Evolutionary conservation across 23 red algal genomes (phyloP), one percentile per base, ranked within the genome.

Genomic region (Gracilaria gracilis): DNA sequence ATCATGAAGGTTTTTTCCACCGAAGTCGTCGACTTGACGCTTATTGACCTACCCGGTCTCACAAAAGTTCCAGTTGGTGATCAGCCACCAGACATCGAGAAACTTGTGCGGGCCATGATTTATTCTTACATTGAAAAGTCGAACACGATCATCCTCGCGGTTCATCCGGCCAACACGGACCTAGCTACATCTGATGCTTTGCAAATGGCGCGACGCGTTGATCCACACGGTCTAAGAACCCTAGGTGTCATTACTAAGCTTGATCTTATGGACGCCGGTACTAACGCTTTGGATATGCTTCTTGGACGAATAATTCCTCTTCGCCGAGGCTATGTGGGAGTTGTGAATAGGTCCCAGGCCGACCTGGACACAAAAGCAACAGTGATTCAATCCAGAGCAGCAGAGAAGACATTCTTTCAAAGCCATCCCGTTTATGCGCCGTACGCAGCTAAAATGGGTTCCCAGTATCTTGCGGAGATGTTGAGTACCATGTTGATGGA

Each of bases 1-100:
- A 99, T 93, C 46, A 85, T 98, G 88, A 90, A 92, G 50, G 93
- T 99, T 21, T 99, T 93, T 74, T 99, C 97, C 20, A 93, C 86
- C 21, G 81, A 99, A 64, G 97, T 96, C 38, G 92, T 96, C 9
- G 91, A 99, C 94, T 80, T 99, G 33, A 99, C 97, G 3, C 80
- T 99, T 19, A 93, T 99, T 21, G 97, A 99, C 86, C 80, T 99
- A 47, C 97, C 97, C 0, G 97, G 97, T 17, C 88, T 99, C 48
- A 99, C 97, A 39, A 99, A 99, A 65, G 88, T 99, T 44, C 94
- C 97, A 14, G 94, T 99, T 9, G 97, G 97, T n/a, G 97, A 99
- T 70, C 97, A 99, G 85, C 97, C 97, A 9, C 84, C 74, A 15
- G 97, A 99, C 74, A 96, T 99, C 51, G 97, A 96, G 35, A 85